Conservation (phyloP, 192 early-diverging fungal species). For the Irineochytrium annulatum region DNA sequence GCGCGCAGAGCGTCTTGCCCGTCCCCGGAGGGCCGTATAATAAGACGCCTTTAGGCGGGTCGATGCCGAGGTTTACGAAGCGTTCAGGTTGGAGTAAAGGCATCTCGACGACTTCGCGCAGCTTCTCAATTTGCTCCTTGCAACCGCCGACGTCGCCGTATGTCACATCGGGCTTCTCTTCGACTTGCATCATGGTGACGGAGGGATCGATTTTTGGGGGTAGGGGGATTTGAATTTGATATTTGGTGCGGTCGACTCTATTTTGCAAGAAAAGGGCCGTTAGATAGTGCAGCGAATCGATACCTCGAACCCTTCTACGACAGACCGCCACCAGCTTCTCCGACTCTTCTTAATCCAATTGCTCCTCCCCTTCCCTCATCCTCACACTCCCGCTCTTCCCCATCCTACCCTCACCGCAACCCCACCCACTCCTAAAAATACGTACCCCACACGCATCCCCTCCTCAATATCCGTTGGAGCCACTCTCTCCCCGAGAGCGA, state of each 20-base stretch:
- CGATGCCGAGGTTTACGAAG: conserved; percentile 97
- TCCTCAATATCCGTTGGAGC: conserved; percentile 99
- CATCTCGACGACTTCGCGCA: conserved; percentile 97
- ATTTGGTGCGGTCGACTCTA: conserved; percentile 96
- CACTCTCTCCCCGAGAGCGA: conserved; percentile 91
- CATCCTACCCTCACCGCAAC: no score
- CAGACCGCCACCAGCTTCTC: neutral
- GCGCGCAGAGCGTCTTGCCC: conserved; percentile 95
- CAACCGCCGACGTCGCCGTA: conserved; percentile 99
- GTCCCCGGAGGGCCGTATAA: conserved; percentile 90
- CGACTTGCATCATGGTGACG: conserved; percentile 99
- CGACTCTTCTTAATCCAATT: neutral
- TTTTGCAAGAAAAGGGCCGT: conserved; percentile 1
- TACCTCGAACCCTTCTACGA: neutral
- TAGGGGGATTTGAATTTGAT: conserved; percentile 98
- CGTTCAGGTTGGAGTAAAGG: conserved; percentile 93
- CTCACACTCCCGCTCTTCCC: neutral
- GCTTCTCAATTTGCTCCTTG: conserved; percentile 99
- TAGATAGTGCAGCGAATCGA: neutral
- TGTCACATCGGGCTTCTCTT: conserved; percentile 99
- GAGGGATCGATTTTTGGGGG: conserved; percentile 99
- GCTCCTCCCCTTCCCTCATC: neutral
- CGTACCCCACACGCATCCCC: conserved; percentile 94
- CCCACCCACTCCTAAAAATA: neutral
- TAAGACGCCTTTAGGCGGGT: conserved; percentile 98